Evolutionary conservation across 2,329 filamentous ascomycete genomes (phyloP).

Genomic region (Colletotrichum eleusines): DNA sequence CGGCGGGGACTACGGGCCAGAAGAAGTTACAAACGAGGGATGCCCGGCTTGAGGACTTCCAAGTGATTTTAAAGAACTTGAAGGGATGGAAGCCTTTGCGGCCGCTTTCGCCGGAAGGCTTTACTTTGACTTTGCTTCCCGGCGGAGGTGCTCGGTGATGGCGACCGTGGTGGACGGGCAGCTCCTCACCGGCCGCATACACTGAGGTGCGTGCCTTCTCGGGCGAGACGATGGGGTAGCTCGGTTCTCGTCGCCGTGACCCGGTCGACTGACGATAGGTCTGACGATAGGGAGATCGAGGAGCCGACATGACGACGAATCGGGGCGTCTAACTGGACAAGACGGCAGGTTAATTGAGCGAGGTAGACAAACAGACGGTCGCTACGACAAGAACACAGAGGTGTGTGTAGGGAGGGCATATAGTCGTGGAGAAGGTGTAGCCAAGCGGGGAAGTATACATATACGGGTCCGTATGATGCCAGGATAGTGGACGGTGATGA

Average conservation of each 20-base stretch:
- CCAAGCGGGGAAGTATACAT: conserved; percentile 11
- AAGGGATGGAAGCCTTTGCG: conserved; percentile 73
- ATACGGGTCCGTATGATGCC: conserved; percentile 4
- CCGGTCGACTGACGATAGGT: conserved; percentile 29
- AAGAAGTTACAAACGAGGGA: conserved; percentile 77
- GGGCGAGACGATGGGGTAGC: conserved; percentile 13
- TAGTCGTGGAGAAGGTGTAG: background rate
- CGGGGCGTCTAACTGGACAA: background rate
- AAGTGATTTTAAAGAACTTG: conserved; percentile 73
- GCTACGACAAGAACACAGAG: background rate
- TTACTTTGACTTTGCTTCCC: conserved; percentile 63
- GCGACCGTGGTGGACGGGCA: conserved; percentile 32
- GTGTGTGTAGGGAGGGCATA: too few relatives aligned
- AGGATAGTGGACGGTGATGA: conserved; percentile 17
- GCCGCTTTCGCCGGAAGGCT: conserved; percentile 61
- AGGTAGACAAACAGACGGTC: background rate
- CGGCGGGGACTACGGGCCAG: conserved; percentile 81
- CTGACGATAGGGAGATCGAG: conserved; percentile 38
- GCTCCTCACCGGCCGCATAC: background rate
- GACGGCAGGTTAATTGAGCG: background rate
- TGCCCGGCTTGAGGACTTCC: conserved; percentile 71
- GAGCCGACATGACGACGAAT: conserved; percentile 34
- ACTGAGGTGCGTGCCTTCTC: conserved; percentile 33
- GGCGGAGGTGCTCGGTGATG: conserved; percentile 21
- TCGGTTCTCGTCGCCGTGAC: conserved; percentile 30